phyloP scores from a whole-genome alignment of 2,329 filamentous ascomycete species.

The Fusarium circinatum region DNA sequence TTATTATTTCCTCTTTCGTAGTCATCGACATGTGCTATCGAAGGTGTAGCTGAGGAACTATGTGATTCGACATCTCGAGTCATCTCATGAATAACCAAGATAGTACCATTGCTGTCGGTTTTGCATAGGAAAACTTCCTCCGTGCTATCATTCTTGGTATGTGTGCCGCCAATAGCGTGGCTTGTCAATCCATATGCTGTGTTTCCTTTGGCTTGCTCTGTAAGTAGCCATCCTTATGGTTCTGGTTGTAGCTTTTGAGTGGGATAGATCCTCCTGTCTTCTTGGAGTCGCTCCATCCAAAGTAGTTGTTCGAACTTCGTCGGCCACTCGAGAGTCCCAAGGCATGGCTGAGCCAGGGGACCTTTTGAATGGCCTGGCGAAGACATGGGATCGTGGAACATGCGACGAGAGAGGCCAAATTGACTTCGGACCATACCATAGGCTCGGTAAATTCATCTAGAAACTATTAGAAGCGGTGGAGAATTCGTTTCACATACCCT shows the following conservation, averaged over 20 bases:
- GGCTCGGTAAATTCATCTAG: conserved; percentile 42
- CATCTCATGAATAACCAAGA: conserved; percentile 34
- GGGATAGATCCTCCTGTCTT: conserved; percentile 25
- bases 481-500: conserved; percentile 1
- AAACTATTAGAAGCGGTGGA: background rate
- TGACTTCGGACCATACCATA: conserved; percentile 46
- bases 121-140: conserved; percentile 39
- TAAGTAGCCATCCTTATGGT: conserved; percentile 20
- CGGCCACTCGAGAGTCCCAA: conserved; percentile 43
- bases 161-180: conserved; percentile 23
- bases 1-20: background rate
- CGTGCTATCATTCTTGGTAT: conserved; percentile 34
- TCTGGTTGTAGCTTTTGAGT: conserved; percentile 25
- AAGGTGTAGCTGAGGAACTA: conserved; percentile 12
- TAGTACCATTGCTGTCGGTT: conserved; percentile 31
- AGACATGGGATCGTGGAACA: conserved; percentile 49
- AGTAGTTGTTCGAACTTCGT: conserved; percentile 20
- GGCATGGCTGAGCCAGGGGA: conserved; percentile 44
- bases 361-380: conserved; percentile 43
- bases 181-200: conserved; percentile 29
- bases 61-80: conserved; percentile 26
- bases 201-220: conserved; percentile 10
- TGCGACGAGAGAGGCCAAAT: conserved; percentile 47
- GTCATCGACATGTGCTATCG: conserved; percentile 4
- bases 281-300: conserved; percentile 11